Percentiles rank a stretch among this genome's conserved stretches.
Conservation (phyloP, 345 rosid genomes). For the Hibiscus syriacus region DNA sequence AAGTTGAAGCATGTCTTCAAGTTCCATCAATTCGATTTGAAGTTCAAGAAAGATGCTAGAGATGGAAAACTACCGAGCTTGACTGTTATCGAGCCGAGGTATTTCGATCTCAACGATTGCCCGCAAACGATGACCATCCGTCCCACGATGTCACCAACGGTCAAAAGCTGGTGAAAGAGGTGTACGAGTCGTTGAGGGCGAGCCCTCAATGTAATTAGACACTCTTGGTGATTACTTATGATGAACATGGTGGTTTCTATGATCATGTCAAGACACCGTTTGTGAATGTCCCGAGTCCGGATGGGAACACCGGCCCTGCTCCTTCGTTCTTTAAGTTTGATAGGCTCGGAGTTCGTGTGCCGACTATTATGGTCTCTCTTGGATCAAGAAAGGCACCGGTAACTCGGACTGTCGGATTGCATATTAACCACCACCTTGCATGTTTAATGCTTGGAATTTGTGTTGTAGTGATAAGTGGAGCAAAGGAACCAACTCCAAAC, state of each 20-base stretch:
- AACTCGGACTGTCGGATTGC: no score
- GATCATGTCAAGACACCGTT: constrained; percentile 91
- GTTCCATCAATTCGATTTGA: constrained; percentile 53
- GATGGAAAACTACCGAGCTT: constrained; percentile 69
- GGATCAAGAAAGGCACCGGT: constrained; percentile 39
- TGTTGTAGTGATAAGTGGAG: constrained; percentile 61
- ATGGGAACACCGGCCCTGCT: constrained; percentile 87
- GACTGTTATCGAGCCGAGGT: constrained; percentile 82
- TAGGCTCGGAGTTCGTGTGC: constrained; percentile 87
- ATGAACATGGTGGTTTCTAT: constrained; percentile 93
- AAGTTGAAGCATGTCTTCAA: constrained; percentile 65
- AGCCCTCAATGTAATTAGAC: constrained; percentile 98
- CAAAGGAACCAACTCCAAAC: constrained; percentile 60
- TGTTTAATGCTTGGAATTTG: neutral
- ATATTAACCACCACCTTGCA: no score
- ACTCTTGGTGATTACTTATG: constrained; percentile 73
- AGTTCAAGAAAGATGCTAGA: constrained; percentile 63
- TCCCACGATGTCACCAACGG: constrained; percentile 88
- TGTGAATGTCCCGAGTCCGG: constrained; percentile 71
- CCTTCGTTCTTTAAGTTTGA: constrained; percentile 91
- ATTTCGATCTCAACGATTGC: constrained; percentile 63
- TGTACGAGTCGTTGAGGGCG: constrained; percentile 72
- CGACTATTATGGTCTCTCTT: constrained; percentile 87
- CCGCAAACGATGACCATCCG: constrained; percentile 94
- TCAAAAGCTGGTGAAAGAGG: constrained; percentile 75